A percentile compares a stretch with the other conserved stretches of the same genome.
These are phyloP conservation scores for Protea cynaroides DNA, from an alignment of 164 flowering plant genomes.

Conservation along the genomic window DNA sequence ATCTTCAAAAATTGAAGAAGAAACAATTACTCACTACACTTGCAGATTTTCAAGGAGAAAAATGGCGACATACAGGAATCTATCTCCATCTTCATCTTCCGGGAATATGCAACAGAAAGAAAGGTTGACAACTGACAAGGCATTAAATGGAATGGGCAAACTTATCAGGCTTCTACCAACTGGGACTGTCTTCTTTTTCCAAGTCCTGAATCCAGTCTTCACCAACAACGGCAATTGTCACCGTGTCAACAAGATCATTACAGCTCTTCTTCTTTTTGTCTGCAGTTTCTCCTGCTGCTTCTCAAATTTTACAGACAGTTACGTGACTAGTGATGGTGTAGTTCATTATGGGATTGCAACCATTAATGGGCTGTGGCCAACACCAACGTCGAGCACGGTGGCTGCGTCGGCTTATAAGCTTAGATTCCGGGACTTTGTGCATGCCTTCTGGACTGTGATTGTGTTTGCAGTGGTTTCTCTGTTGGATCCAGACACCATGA, in stretches of 20 bases:
- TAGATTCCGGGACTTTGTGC: constrained; percentile 64
- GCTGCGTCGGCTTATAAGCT: constrained; percentile 46
- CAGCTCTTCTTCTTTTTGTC: constrained; percentile 34
- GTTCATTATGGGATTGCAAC: constrained; percentile 67
- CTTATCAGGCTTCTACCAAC: constrained; percentile 81
- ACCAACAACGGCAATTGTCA: constrained; percentile 70
- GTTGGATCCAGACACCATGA: constrained; percentile 47
- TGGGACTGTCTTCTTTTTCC: constrained; percentile 75
- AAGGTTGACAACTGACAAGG: not conserved
- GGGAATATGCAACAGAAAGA: not conserved
- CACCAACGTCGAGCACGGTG: constrained; percentile 1
- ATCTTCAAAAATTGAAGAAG: too few species aligned
- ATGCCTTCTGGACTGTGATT: constrained; percentile 42
- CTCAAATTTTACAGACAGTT: constrained; percentile 78
- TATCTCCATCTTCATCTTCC: too few species aligned
- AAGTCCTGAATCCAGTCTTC: constrained; percentile 67
- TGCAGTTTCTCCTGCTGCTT: constrained; percentile 63
- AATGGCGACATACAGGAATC: too few species aligned
- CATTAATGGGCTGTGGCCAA: constrained; percentile 52
- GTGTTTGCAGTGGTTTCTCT: constrained; percentile 56
- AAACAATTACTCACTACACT: too few species aligned
- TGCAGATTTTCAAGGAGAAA: too few species aligned
- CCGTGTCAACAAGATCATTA: constrained; percentile 48
- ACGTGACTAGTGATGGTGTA: constrained; percentile 38
- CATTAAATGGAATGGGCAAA: constrained; percentile 44